Evolutionary conservation across 1,139 yeast genomes (phyloP), one percentile per base, ranked within the genome.

Genomic region (Saccharomyces pastorianus): DNA sequence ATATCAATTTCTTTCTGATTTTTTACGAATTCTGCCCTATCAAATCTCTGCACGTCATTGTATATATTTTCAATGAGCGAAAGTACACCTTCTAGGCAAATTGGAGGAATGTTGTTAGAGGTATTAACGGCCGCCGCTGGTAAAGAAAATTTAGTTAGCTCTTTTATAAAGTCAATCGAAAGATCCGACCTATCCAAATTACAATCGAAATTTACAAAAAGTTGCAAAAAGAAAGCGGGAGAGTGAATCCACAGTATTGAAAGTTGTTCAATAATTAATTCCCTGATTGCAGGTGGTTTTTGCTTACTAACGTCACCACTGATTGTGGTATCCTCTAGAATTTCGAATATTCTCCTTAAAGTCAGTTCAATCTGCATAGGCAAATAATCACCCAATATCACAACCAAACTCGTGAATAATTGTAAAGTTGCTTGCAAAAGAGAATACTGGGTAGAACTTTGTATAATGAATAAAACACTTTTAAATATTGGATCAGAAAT

Each of bases 31-130:
- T 61, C 54, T 13, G 63, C 57, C 32, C 58, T 54, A 17, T 65
- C 62, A 4, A 61, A 58, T 1, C 58, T 54, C 60, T 76, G 78
- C n/a, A 82, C 72, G 56, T 89, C 74, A 42, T 79, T 82, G 58
- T 80, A 79, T 29, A 89, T 73, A 11, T 85, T 83, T 53, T 82
- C 77, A 34, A 90, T 75, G 60, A 85, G 83, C 2, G 88, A 78
- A 41, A 91, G 74, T 2, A 93, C 70, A 1, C 97, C 96, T 64
- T 91, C 98, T 52, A 93, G 75, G 64, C 97, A 91, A 8, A 90
- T 78, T 1, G 98, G 97, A 0, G 98, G 97, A 2, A 91, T 95
- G 61, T 82, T 84, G 46, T 87, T 88, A 0, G 96, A 86, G 0
- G 96, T 84, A 63, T 79, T 75, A 8, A 71, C 61, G 0, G 96